Evolutionary conservation across 768 basidiomycete species (phyloP).

Genomic region (Guyanaporus albipodus): DNA sequence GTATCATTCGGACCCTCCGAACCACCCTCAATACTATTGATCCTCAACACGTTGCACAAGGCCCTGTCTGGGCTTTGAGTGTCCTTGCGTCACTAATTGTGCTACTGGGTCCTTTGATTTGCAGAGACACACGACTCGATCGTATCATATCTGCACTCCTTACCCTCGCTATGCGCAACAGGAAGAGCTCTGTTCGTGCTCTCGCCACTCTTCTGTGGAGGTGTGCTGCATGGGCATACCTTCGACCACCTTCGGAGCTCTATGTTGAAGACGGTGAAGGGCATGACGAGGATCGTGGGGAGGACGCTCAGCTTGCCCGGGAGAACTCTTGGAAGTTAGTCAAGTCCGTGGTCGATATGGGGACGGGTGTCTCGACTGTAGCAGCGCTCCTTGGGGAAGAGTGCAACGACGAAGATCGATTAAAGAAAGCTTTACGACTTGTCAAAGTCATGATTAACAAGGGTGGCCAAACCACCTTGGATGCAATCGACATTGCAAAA

Average conservation of each 20-base stretch:
- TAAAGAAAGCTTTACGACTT: slow-evolving; percentile 46
- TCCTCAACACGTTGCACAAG: slow-evolving; percentile 61
- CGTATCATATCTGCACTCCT: slow-evolving; percentile 49
- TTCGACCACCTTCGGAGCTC: slow-evolving; percentile 44
- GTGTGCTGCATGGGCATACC: slow-evolving; percentile 58
- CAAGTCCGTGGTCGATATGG: slow-evolving; percentile 50
- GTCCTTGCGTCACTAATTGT: slow-evolving; percentile 64
- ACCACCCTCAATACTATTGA: slow-evolving; percentile 55
- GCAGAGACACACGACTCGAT: slow-evolving; percentile 40
- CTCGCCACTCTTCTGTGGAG: slow-evolving; percentile 66
- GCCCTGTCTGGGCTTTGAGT: slow-evolving; percentile 73
- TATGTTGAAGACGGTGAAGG: slow-evolving; percentile 24
- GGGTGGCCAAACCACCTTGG: slow-evolving; percentile 47
- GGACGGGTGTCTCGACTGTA: slow-evolving; percentile 54
- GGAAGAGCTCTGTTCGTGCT: slow-evolving; percentile 59
- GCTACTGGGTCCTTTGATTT: slow-evolving; percentile 57
- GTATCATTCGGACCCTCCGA: slow-evolving; percentile 63
- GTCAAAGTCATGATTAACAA: slow-evolving; percentile 56
- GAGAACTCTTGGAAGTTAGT: slow-evolving; percentile 48
- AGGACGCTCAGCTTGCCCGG: slow-evolving; percentile 27
- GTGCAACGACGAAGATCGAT: slow-evolving; percentile 36
- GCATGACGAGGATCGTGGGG: slow-evolving; percentile 12
- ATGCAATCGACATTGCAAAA: slow-evolving; percentile 51
- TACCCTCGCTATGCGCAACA: slow-evolving; percentile 53
- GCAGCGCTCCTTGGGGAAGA: slow-evolving; percentile 48